Conservation (phyloP, 805 yeast genomes). For the Teunomyces aglyptinius region DNA sequence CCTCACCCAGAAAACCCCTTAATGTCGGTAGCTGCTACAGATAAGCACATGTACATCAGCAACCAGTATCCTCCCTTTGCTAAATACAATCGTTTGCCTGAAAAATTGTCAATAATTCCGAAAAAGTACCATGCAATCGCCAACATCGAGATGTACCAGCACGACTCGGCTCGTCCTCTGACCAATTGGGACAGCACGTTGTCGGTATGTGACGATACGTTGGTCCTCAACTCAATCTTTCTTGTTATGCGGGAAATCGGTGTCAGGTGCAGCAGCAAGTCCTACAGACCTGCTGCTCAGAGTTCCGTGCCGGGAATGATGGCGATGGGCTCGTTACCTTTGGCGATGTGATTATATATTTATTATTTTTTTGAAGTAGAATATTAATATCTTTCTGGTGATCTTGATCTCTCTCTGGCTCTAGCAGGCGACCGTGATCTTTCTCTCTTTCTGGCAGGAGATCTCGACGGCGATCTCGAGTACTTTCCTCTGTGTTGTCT, state of each 20-base stretch:
- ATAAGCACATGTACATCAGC: conserved; percentile 18
- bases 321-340: neutral
- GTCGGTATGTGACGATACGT: conserved; percentile 31
- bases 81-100: conserved; percentile 12
- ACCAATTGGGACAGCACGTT: conserved; percentile 24
- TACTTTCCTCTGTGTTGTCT: conserved; percentile 27
- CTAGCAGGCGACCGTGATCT: conserved; percentile 8
- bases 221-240: conserved; percentile 31
- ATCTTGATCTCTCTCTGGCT: conserved; percentile 15
- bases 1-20: conserved; percentile 1
- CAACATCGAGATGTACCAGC: conserved; percentile 35
- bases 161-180: conserved; percentile 5
- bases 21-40: conserved; percentile 8
- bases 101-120: conserved; percentile 23
- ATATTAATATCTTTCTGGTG: conserved; percentile 20
- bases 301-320: neutral
- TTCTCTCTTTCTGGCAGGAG: conserved; percentile 16
- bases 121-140: conserved; percentile 37
- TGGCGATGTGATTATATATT: neutral
- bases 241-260: conserved; percentile 32
- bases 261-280: conserved; percentile 23
- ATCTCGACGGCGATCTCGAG: conserved; percentile 38
- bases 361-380: neutral
- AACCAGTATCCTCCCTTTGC: conserved; percentile 41
- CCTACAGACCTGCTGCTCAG: neutral